Evolutionary conservation across 1,284 basidiomycete genomes (phyloP).

Genomic region (Ustilago hordei): DNA sequence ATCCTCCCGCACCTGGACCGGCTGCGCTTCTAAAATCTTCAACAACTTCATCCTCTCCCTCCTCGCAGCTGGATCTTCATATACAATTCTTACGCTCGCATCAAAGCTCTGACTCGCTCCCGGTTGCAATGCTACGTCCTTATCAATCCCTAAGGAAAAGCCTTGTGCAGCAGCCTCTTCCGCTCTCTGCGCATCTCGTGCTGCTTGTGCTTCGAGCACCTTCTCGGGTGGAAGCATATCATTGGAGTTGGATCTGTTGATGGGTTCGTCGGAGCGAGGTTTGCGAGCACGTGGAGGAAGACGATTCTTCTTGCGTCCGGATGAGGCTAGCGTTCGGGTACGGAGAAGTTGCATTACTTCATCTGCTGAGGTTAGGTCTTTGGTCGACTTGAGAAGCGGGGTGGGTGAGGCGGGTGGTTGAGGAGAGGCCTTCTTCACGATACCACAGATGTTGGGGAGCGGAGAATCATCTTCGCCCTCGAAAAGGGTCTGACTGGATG

Average conservation of each 20-base stretch:
- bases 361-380: slow-evolving; percentile 34
- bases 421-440: not conserved
- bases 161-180: slow-evolving; percentile 49
- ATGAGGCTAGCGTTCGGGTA: slow-evolving; percentile 31
- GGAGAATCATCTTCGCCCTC: slow-evolving; percentile 26
- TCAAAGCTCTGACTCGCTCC: slow-evolving; percentile 21
- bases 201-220: slow-evolving; percentile 45
- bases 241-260: not conserved
- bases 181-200: slow-evolving; percentile 42
- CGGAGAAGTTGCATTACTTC: slow-evolving; percentile 42
- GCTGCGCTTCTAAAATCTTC: slow-evolving; percentile 46
- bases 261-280: slow-evolving; percentile 26
- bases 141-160: slow-evolving; percentile 45
- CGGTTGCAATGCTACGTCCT: slow-evolving; percentile 28
- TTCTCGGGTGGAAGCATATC: slow-evolving; percentile 34
- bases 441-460: slow-evolving; percentile 12
- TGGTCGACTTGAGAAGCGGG: slow-evolving; percentile 6
- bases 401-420: not conserved
- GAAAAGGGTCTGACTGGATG: slow-evolving; percentile 43
- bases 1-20: not conserved
- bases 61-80: slow-evolving; percentile 54
- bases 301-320: slow-evolving; percentile 27
- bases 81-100: slow-evolving; percentile 47
- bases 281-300: slow-evolving; percentile 41
- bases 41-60: slow-evolving; percentile 44